Base-by-base conservation (phyloP, 2,329 filamentous ascomycete species). In the Dactylonectria macrodidyma region DNA sequence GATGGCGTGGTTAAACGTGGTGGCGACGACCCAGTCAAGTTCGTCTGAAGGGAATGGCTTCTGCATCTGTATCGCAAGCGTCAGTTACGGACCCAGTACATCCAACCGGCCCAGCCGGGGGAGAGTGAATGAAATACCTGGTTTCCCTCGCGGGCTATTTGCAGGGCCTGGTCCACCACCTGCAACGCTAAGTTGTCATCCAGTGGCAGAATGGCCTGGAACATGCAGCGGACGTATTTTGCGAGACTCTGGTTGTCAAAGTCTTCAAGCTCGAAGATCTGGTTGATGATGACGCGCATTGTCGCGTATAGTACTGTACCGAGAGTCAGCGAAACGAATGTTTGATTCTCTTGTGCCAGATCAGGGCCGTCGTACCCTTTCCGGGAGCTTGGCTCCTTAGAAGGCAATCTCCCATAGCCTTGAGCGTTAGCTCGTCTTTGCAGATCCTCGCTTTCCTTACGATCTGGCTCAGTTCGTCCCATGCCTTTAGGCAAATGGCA, bases 221-320 rank as follows among this genome's bases (percentile, higher is more conserved):
- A 93, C 2, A 96, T 84, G 73, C 93, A 95, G 1, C 93, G 89
- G 52, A 95, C 88, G 83, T 96, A 97, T 73, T 92, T 92, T 8
- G 92, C 88, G 1, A 97, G 83, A 72, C 89, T 90, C 1, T 78
- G 76, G 5, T 84, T 84, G 68, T 92, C 86, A 51, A 91, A 89
- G 1, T 79, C 75, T 19, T 90, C 85, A 1, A 90, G 79, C 1
- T 80, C 83, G 80, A 89, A 92, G 19, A 92, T 90, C 55, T 90
- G 84, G 74, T 93, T 92, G 75, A 96, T 88, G 66, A 95, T 90
- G 67, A 90, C 88, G 54, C 91, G 87, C 65, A 95, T 83, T 0
- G 83, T 86, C 1, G 81, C 78, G 69, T 86, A 88, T 12, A 88
- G 71, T 2, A 85, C 87, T 90, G 67, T 8, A 24, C 1, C 41